These are phyloP conservation scores for Leishmania martiniquensis DNA, from an alignment of 208 protist genomes.

Conservation along the genomic window DNA sequence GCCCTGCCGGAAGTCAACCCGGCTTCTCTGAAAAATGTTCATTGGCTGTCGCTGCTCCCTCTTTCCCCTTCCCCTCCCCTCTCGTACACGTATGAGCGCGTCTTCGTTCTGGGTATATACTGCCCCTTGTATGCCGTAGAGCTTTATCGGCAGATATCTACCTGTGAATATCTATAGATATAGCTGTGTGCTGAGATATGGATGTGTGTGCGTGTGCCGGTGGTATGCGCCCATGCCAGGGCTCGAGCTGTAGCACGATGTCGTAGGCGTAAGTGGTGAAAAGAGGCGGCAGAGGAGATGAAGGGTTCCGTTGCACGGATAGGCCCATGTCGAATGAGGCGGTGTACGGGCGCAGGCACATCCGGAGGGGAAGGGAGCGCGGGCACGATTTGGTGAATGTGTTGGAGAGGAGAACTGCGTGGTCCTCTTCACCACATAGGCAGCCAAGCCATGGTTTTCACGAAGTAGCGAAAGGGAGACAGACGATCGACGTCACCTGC, in stretches of 20 bases:
- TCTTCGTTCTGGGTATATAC: not conserved
- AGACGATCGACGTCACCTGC: not conserved
- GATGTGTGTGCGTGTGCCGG: not conserved
- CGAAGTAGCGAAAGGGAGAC: not conserved
- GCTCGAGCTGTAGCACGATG: not conserved
- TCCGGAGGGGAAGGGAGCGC: not conserved
- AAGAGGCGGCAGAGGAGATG: not conserved
- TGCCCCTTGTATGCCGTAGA: too few species aligned
- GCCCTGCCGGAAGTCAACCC: constrained; percentile 24
- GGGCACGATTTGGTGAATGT: too few species aligned
- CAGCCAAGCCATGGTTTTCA: too few species aligned
- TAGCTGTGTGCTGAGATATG: too few species aligned
- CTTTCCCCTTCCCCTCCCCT: too few species aligned
- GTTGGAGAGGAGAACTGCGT: too few species aligned
- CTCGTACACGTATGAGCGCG: not conserved
- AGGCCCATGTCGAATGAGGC: not conserved
- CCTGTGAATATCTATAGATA: too few species aligned
- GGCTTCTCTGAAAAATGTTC: constrained; percentile 22
- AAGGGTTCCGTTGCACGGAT: not conserved
- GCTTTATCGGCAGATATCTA: too few species aligned
- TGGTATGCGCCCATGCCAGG: not conserved
- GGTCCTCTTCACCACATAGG: too few species aligned
- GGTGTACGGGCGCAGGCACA: not conserved
- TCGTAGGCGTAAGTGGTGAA: not conserved
- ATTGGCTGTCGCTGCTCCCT: not conserved